Evolutionary conservation across 164 flowering plant genomes (phyloP), one percentile per base, ranked within the genome.

Genomic region (Piper longum): DNA sequence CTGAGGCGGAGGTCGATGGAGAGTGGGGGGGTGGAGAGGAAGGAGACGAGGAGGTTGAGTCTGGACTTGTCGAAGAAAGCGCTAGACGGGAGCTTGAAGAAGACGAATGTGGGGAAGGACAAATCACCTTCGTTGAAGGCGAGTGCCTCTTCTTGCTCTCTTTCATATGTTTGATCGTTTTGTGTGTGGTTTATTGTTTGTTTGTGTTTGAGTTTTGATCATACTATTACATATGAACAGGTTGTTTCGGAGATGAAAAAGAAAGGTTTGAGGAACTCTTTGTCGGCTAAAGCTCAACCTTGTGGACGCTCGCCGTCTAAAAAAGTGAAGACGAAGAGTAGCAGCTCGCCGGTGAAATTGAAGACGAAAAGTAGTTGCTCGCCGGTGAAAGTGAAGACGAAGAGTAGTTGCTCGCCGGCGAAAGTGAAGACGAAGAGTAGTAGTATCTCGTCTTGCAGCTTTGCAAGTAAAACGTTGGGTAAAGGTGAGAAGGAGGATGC

Each of bases 1-100:
- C 4, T 44, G 39, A 71, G 78, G 59, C 62, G 77, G 19, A 62
- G 59, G 57, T 74, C 82, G 7, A 14, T 73, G 18, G 68, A 69
- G 40, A 68, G 61, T 73, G 72, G 65, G 17, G 62, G 64, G 36
- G 69, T 41, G 60, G 74, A 60, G 36, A 70, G 59, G 17, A 11
- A 58, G 65, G 81, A 78, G 62, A 16, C 56, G 64, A 72, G 81
- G 74, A 69, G 81, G 59, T 54, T 78, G 81, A 82, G 86, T 67
- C 69, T 80, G 75, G 85, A 84, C 63, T 65, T 82, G n/a, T 26
- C 83, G 51, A 73, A 62, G 61, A 74, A 63, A 19, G 58, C 19
- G 16, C 82, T 86, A 84, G 82, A 79, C 57, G 62, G 42, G 41
- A 63, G 66, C 58, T 68, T 68, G 0, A 67, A 59, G 3, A 56